Percentiles rank a stretch among this genome's conserved stretches.
Evolutionary conservation across 2,329 filamentous ascomycete species (phyloP).

Genomic region (Akanthomyces uredinophilus): DNA sequence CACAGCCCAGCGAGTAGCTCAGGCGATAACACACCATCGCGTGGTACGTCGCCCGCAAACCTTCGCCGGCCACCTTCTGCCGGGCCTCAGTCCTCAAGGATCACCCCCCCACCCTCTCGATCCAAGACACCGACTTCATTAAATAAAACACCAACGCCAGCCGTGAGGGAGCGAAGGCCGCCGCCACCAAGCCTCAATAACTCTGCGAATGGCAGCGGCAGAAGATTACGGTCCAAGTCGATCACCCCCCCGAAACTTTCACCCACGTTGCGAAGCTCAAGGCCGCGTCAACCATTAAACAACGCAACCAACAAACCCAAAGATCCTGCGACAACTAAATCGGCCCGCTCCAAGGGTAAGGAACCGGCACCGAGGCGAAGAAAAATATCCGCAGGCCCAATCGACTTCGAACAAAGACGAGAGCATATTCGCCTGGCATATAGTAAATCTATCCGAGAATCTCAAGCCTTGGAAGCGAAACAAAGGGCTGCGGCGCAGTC

Average conservation of each 20-base stretch:
- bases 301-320: slow-evolving; percentile 66
- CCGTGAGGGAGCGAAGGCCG: slow-evolving; percentile 32
- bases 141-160: slow-evolving; percentile 40
- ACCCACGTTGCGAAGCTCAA: slow-evolving; percentile 72
- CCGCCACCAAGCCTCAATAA: slow-evolving; percentile 39
- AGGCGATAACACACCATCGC: slow-evolving; percentile 46
- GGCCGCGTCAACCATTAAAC: slow-evolving; percentile 74
- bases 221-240: slow-evolving; percentile 69
- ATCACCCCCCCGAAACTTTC: slow-evolving; percentile 66
- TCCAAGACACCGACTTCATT: slow-evolving; percentile 37
- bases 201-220: slow-evolving; percentile 45
- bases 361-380: slow-evolving; percentile 32
- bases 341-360: slow-evolving; percentile 33
- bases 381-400: slow-evolving; percentile 62
- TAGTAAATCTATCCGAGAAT: slow-evolving; percentile 75
- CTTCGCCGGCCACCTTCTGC: slow-evolving; percentile 38
- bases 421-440: slow-evolving; percentile 81
- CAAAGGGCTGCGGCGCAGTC: slow-evolving; percentile 44
- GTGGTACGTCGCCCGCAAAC: slow-evolving; percentile 51
- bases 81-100: slow-evolving; percentile 33
- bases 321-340: slow-evolving; percentile 52
- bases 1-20: slow-evolving; percentile 38
- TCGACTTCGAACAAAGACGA: slow-evolving; percentile 79
- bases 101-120: slow-evolving; percentile 32
- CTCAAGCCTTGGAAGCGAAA: slow-evolving; percentile 54